Base-by-base conservation (phyloP, 2,329 filamentous ascomycete species). In the Byssothecium circinans region DNA sequence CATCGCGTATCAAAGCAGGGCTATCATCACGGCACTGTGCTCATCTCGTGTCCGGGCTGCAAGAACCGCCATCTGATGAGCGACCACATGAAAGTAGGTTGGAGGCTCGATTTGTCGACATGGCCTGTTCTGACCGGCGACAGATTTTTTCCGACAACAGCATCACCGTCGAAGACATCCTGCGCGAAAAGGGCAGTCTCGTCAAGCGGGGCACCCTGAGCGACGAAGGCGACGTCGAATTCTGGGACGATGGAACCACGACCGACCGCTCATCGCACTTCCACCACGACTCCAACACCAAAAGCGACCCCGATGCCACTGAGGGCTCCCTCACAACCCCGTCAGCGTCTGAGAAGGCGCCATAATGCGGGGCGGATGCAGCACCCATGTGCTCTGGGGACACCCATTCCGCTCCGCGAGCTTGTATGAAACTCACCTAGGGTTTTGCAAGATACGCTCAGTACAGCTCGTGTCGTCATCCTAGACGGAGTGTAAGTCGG, bases 1-100 rank as follows among this genome's bases (percentile, higher is more conserved):
- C 95, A 99, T 74, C 81, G 81, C 41, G 79, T 99, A 61, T 90
- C 89, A 23, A 96, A 97, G 72, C 94, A 97, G 67, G 94, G 90
- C 25, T 99, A 99, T 69, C 91, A 97, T 72, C 80, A 86, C 54
- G 94, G 94, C 29, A 92, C 90, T 1, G 87, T 94, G 4, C 78
- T 99, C 47, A 91, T 97, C 56, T 86, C 87, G 27, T 99, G 94
- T 68, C 92, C 94, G 0, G 77, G 78, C 3, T 99, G 94, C 73
- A 85, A 86, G 63, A 91, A 89, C 67, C 82, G 91, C 19, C 94
- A 99, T 75, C 75, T 99, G 57, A 97, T 99, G 62, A 87, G 85
- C 64, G 94, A 99, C 70, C 88, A 99, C 70, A 74, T 99, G 41
- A 84, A 82, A 59, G 81, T 85, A 42, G 6, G 43, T 44, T 12